phyloP scores from a whole-genome alignment of 768 basidiomycete species.

The Mycena metata region DNA sequence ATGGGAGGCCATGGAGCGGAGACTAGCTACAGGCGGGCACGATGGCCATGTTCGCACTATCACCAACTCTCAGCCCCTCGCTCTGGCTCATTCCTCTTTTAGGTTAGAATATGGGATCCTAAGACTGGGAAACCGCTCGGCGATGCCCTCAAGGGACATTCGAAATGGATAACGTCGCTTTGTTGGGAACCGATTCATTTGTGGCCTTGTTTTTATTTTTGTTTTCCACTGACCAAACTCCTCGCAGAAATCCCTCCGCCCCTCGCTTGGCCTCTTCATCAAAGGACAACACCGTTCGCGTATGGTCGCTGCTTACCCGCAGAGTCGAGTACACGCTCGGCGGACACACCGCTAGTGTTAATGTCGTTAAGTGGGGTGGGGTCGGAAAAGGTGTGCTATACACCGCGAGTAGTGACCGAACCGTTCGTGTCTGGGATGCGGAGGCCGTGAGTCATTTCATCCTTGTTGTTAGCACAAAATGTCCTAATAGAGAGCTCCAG shows the following conservation, averaged over 20 bases:
- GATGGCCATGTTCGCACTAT: slow-evolving; percentile 83
- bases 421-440: slow-evolving; percentile 95
- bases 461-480: slow-evolving; percentile 4
- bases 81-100: slow-evolving; percentile 6
- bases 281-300: slow-evolving; percentile 95
- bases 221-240: slow-evolving; percentile 11
- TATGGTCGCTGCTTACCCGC: slow-evolving; percentile 87
- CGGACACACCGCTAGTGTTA: slow-evolving; percentile 94
- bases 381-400: slow-evolving; percentile 89
- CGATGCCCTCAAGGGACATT: slow-evolving; percentile 91
- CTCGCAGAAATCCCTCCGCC: slow-evolving; percentile 73
- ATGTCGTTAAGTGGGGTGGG: slow-evolving; percentile 97
- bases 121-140: slow-evolving; percentile 91
- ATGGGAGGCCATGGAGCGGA: slow-evolving; percentile 95
- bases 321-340: slow-evolving; percentile 87
- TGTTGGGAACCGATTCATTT: slow-evolving; percentile 98
- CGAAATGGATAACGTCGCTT: slow-evolving; percentile 96
- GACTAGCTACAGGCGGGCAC: slow-evolving; percentile 93
- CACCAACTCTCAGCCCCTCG: slow-evolving; percentile 1
- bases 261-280: slow-evolving; percentile 95
- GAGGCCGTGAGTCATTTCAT: slow-evolving; percentile 63
- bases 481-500: slow-evolving; percentile 52
- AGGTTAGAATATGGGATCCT: slow-evolving; percentile 94
- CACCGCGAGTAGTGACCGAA: slow-evolving; percentile 95
- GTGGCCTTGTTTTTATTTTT: slow-evolving; percentile 56